Percentiles rank a stretch among this genome's conserved stretches.
Evolutionary conservation across 2,329 filamentous ascomycete species (phyloP).

Genomic region (Venturia nashicola): DNA sequence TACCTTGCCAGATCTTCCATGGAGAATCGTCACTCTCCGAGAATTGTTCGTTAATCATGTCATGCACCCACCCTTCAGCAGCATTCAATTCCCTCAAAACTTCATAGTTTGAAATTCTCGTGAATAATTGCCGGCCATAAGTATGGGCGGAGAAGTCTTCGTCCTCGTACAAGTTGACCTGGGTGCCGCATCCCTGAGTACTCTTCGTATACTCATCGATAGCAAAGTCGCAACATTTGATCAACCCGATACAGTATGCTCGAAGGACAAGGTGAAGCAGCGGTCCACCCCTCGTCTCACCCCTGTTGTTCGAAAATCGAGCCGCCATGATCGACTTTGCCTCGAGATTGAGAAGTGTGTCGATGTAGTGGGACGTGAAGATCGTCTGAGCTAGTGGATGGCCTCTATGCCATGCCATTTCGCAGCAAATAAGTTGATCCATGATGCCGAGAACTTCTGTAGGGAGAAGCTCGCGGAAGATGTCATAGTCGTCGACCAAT

Average conservation of each 20-base stretch:
- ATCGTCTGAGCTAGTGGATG: conserved; percentile 90
- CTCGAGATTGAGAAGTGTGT: conserved; percentile 63
- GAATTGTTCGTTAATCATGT: not conserved
- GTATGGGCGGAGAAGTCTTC: conserved; percentile 94
- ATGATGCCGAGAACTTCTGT: conserved; percentile 85
- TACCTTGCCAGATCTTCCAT: conserved; percentile 36
- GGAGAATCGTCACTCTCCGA: conserved; percentile 18
- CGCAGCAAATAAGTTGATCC: conserved; percentile 80
- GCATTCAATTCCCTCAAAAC: conserved; percentile 33
- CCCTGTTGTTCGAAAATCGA: conserved; percentile 37
- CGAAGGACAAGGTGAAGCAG: conserved; percentile 50
- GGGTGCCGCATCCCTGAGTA: conserved; percentile 26
- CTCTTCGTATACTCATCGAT: conserved; percentile 49
- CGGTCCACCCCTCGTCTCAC: conserved; percentile 15
- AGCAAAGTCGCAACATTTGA: conserved; percentile 73
- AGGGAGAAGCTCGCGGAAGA: conserved; percentile 53
- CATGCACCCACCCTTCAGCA: conserved; percentile 11
- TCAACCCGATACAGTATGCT: conserved; percentile 72
- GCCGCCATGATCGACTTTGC: conserved; percentile 53
- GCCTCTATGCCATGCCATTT: conserved; percentile 97
- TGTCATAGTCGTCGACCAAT: conserved; percentile 75
- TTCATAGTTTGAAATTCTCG: conserved; percentile 45
- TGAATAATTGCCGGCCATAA: conserved; percentile 68
- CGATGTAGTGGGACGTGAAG: conserved; percentile 85
- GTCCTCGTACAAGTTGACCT: conserved; percentile 93